Conservation (phyloP, 495 filamentous ascomycete genomes). For the Rhypophila decipiens region DNA sequence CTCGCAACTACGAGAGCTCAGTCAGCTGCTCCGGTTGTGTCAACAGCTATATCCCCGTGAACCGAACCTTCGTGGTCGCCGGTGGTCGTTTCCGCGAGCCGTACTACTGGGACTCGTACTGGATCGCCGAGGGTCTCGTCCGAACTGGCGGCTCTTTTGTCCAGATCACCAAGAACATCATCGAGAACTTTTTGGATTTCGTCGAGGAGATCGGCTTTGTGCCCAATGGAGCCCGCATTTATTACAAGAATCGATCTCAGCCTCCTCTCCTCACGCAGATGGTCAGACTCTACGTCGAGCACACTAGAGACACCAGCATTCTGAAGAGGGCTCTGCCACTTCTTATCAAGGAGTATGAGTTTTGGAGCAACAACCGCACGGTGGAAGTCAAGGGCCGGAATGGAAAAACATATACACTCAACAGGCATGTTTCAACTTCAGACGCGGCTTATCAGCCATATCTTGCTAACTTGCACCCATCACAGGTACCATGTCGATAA, state of each 20-base stretch:
- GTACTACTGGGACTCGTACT: constrained; percentile 50
- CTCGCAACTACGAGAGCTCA: constrained; percentile 35
- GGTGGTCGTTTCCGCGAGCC: constrained; percentile 46
- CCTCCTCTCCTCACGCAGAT: constrained; percentile 44
- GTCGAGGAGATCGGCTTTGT: constrained; percentile 46
- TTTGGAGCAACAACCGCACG: constrained; percentile 40
- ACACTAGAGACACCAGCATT: constrained; percentile 45
- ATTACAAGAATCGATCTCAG: constrained; percentile 45
- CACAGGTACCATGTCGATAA: constrained; percentile 39
- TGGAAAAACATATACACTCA: constrained; percentile 32
- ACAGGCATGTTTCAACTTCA: constrained; percentile 25
- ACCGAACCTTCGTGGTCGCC: constrained; percentile 46
- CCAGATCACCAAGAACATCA: constrained; percentile 42
- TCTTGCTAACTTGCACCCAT: neutral
- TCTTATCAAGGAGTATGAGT: constrained; percentile 42
- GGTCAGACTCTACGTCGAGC: constrained; percentile 41
- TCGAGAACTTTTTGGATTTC: constrained; percentile 47
- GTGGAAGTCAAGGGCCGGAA: constrained; percentile 24
- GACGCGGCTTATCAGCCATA: neutral
- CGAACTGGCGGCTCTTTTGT: constrained; percentile 43
- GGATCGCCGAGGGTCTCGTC: constrained; percentile 45
- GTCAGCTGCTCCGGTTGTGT: constrained; percentile 37
- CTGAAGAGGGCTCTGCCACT: constrained; percentile 39
- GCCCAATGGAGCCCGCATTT: constrained; percentile 43
- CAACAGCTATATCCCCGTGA: constrained; percentile 45